Base-by-base conservation (phyloP, 1,139 yeast species). In the Suhomyces terraborum region DNA sequence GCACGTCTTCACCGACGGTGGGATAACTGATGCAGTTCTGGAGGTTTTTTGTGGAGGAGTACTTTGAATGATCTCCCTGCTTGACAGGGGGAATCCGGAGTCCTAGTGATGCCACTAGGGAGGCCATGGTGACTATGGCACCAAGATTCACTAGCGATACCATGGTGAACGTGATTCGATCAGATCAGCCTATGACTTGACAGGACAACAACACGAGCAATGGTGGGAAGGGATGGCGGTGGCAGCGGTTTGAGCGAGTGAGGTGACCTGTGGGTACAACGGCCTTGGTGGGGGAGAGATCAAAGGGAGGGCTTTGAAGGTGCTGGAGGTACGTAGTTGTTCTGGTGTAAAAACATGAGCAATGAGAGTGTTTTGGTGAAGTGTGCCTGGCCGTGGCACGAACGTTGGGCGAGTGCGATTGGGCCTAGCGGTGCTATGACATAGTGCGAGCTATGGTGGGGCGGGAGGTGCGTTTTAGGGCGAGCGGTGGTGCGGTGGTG, bases 11-110 rank as follows among this genome's bases (percentile, higher is more conserved):
- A 27, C 59, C 54, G 30, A 61, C 59, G 6, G 74, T 67, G n/a
- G 56, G 53, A 49, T 73, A 72, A 31, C 66, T 60, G n/a, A 73
- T 48, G 52, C 78, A 73, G 46, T 68, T 62, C 32, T 52, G 45
- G 31, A 69, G 55, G 48, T 67, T 58, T 24, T 53, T 38, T 17
- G 55, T 41, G 21, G 67, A 56, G 14, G 72, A 61, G 40, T 58
- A 58, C 33, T 57, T 55, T 23, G 46, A 46, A 16, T 43, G 40
- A 37, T 67, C 69, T 8, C 67, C 68, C 0, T 46, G 48, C 22
- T 40, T 48, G 26, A 54, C 45, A 8, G 64, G 60, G 2, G 55
- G 56, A 18, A 60, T 51, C n/a, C 50, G 42, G 43, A 59, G 43
- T 14, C 64, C 64, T 10, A 60, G 45, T 4, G 56, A 52, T 18